Evolutionary conservation across 2,329 filamentous ascomycete species (phyloP).

Genomic region (Fusarium caatingaense): DNA sequence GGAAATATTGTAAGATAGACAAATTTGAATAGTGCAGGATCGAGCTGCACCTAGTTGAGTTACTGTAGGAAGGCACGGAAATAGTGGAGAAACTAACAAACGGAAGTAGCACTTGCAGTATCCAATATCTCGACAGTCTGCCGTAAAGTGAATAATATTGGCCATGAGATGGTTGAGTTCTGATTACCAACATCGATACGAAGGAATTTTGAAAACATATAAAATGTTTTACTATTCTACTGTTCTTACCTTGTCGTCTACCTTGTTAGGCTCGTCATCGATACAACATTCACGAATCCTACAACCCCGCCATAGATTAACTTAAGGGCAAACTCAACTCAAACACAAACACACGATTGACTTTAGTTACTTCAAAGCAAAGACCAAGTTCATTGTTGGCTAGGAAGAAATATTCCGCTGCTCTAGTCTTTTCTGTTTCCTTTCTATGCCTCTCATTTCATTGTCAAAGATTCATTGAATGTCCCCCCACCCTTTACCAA

Average conservation of each 20-base stretch:
- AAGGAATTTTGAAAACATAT: neutral
- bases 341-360: neutral
- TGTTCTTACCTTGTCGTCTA: neutral
- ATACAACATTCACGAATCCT: neutral
- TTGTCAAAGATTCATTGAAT: neutral
- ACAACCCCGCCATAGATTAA: neutral
- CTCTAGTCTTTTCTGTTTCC: neutral
- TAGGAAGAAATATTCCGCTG: neutral
- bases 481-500: neutral
- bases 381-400: neutral
- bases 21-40: neutral
- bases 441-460: neutral
- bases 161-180: accelerated
- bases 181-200: neutral
- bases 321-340: neutral
- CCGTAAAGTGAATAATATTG: neutral
- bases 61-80: neutral
- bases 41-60: neutral
- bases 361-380: neutral
- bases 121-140: neutral
- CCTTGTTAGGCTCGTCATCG: constrained; percentile 5
- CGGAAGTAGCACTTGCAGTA: neutral
- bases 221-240: neutral
- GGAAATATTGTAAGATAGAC: neutral
- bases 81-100: neutral